Evolutionary conservation across 2,329 filamentous ascomycete genomes (phyloP), one percentile per base, ranked within the genome.

Genomic region (Fonsecaea pedrosoi): DNA sequence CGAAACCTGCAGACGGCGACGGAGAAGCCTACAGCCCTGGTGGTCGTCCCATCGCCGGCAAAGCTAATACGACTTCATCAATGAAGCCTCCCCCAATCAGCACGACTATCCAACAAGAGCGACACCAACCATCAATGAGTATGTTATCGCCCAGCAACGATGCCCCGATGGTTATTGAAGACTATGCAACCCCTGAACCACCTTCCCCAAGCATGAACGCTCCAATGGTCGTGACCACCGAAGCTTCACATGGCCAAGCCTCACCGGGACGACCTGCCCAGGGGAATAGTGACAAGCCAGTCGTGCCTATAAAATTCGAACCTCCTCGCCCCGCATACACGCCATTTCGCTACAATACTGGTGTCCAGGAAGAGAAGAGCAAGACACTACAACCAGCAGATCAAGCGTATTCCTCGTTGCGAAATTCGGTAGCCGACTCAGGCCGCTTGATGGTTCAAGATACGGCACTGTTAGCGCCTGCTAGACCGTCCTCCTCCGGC

Each of bases 321-420:
- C 79, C 80, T 64, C 76, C 79, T 12, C 60, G 73, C 38, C 73
- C 74, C n/a, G 79, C 78, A 21, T 83, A 83, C 69, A 82, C 77
- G 2, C 80, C 81, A 7, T 82, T 82, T 60, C 77, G 78, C 37
- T 82, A 82, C 61, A 77, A 74, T 1, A 78, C 81, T 69, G 80
- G 77, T 3, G 78, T 77, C 34, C 79, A 80, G 70, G 76, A 77
- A 60, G 78, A 76, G 60, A 64, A 64, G 13, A 78, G 79, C 1
- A 78, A 80, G 48, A 73, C 79, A 40, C 75, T 77, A 48, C 77
- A 77, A 18, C 80, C 81, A 4, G 80, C 80, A 30, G 80, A 81
- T 65, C 76, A 83, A 72, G 81, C 80, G 9, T 84, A 83, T 68
- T 82, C 81, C 25, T 81, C 78, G 35, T 71, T 83, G 64, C 78